A percentile compares a stretch with the other conserved stretches of the same genome.
phyloP scores from a whole-genome alignment of 345 rosid species.

The sweet orange (Citrus sinensis) region DVS_A1.0 CM039169.1:844501-845000 shows the following conservation, averaged over 20 bases:
- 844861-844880: neutral
- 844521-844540: too few species aligned
- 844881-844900: constrained; percentile 58
- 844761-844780: too few species aligned
- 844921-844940: constrained; percentile 40
- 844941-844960: constrained; percentile 62
- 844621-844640: too few species aligned
- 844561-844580: too few species aligned
- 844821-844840: neutral
- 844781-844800: neutral
- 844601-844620: too few species aligned
- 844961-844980: constrained; percentile 63
- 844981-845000: constrained; percentile 44
- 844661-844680: too few species aligned
- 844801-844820: neutral
- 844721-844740: too few species aligned
- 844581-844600: rapidly evolving
- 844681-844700: too few species aligned
- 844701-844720: too few species aligned
- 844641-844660: neutral
- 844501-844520: rapidly evolving
- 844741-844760: too few species aligned
- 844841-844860: too few species aligned
- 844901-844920: constrained; percentile 45
- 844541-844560: too few species aligned